Conservation (phyloP, 306 rosid species). For the Prunus mongolica region DNA sequence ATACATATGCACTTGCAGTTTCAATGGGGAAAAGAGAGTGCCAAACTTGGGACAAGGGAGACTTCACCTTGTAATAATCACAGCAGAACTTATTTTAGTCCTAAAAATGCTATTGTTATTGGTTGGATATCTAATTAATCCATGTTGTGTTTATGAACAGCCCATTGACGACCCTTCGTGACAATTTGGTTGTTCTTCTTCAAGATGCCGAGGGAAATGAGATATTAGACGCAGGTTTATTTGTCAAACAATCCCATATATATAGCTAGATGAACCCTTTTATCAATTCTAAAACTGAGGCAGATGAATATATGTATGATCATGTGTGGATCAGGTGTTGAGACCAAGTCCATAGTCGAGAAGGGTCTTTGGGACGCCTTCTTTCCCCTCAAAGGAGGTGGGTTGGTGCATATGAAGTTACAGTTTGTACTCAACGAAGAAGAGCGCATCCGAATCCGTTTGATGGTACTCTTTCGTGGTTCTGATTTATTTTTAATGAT, state of each 20-base stretch:
- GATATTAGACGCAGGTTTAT: conserved; percentile 61
- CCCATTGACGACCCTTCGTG: conserved; percentile 72
- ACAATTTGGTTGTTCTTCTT: conserved; percentile 59
- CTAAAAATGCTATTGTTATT: conserved; percentile 2
- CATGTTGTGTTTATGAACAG: conserved; percentile 35
- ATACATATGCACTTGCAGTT: conserved; percentile 47
- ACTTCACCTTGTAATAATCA: conserved; percentile 67
- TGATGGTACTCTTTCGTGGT: conserved; percentile 45
- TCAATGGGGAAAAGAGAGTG: conserved; percentile 72
- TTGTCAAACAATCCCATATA: not conserved
- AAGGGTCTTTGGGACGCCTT: conserved; percentile 76
- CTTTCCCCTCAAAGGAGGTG: conserved; percentile 65
- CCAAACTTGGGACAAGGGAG: conserved; percentile 61
- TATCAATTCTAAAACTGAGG: not conserved
- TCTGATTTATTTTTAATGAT: not conserved
- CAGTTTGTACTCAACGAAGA: conserved; percentile 71
- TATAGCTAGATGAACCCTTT: not conserved
- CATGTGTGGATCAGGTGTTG: conserved; percentile 51
- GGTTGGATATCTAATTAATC: conserved; percentile 3
- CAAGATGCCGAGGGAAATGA: conserved; percentile 62
- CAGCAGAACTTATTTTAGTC: not conserved
- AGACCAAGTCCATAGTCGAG: conserved; percentile 61
- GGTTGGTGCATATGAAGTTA: conserved; percentile 65
- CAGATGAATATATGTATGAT: conserved; percentile 11
- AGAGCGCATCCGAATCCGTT: conserved; percentile 68